Percentiles rank a stretch among this genome's conserved stretches.
Evolutionary conservation across 306 rosid species (phyloP).

Genomic region (Arachis stenosperma): DNA sequence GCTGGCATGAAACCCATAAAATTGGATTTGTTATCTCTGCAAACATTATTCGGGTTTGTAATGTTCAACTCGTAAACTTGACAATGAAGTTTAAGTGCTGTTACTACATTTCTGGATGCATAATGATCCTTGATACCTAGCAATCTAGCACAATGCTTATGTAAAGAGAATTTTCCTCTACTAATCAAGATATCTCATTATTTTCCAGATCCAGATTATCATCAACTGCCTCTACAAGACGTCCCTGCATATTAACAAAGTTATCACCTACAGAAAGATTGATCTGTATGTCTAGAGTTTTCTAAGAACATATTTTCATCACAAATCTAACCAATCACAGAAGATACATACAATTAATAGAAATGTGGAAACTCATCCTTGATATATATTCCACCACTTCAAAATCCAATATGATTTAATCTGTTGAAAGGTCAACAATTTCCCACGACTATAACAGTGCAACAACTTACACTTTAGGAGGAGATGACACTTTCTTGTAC

Average conservation of each 20-base stretch:
- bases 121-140: constrained; percentile 10
- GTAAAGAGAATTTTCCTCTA: constrained; percentile 17
- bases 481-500: constrained; percentile 64
- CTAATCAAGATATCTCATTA: constrained; percentile 21
- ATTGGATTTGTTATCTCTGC: constrained; percentile 21
- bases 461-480: constrained; percentile 82
- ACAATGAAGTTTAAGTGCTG: constrained; percentile 1
- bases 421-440: constrained; percentile 23
- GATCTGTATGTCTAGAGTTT: constrained; percentile 14
- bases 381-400: constrained; percentile 16
- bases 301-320: constrained; percentile 4
- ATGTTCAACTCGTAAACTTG: background rate
- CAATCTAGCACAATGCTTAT: background rate
- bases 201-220: background rate
- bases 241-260: constrained; percentile 13
- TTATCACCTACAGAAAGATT: constrained; percentile 4
- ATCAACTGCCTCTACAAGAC: constrained; percentile 27
- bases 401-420: constrained; percentile 21
- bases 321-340: constrained; percentile 27
- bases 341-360: constrained; percentile 24
- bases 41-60: constrained; percentile 24
- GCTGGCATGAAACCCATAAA: constrained; percentile 14
- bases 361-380: constrained; percentile 31
- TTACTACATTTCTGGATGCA: constrained; percentile 14
- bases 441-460: constrained; percentile 1